A percentile compares a stretch with the other conserved stretches of the same genome.
Evolutionary conservation across 495 filamentous ascomycete species (phyloP).

Genomic region (Thermochaetoides thermophila): DNA sequence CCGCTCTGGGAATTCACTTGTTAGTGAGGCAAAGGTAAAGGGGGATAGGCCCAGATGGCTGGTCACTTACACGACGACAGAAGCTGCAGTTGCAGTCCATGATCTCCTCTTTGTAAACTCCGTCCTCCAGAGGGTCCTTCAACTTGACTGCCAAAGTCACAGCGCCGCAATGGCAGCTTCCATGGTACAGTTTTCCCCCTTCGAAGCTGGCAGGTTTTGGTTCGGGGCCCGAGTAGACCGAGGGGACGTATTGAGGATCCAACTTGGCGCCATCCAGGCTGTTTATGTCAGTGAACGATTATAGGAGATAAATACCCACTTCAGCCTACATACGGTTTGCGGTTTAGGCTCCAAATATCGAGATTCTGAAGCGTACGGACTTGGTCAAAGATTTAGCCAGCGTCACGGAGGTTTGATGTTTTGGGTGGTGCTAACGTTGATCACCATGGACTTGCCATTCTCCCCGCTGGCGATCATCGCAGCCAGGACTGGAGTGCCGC

Average conservation of each 20-base stretch:
- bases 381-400: not conserved
- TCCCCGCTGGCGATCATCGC: not conserved
- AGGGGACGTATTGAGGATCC: constrained; percentile 16
- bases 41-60: too few species aligned
- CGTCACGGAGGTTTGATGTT: too few species aligned
- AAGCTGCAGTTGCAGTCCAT: constrained; percentile 32
- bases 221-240: constrained; percentile 23
- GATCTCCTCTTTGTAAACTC: constrained; percentile 10
- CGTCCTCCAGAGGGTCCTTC: constrained; percentile 17
- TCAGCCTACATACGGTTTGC: constrained; percentile 16
- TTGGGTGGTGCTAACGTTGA: constrained; percentile 15
- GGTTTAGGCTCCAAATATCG: constrained; percentile 20
- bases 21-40: too few species aligned
- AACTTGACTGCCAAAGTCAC: constrained; percentile 26
- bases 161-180: constrained; percentile 39
- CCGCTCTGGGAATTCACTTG: constrained; percentile 8
- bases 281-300: not conserved
- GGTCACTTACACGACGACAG: constrained; percentile 23
- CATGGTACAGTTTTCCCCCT: constrained; percentile 27
- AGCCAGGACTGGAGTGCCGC: constrained; percentile 21
- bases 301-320: constrained; percentile 2
- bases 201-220: constrained; percentile 21
- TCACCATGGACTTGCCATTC: too few species aligned
- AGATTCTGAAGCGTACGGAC: constrained; percentile 21
- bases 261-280: constrained; percentile 18